Evolutionary conservation across 2,329 filamentous ascomycete species (phyloP), one percentile per base, ranked within the genome.

Genomic region (Escovopsis sp.): DNA sequence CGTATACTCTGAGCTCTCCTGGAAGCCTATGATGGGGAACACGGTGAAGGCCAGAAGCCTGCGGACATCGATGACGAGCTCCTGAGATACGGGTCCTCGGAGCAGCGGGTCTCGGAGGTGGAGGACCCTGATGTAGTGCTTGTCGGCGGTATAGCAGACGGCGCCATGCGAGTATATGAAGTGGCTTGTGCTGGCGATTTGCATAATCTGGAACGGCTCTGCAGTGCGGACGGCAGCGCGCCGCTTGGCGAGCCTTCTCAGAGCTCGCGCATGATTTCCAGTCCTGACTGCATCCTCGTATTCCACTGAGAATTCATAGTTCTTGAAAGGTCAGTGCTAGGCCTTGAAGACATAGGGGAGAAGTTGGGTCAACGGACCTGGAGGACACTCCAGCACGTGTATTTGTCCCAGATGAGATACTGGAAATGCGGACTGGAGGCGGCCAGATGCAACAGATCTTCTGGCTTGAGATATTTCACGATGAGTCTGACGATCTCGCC

Each of bases 401-500:
- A 66, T 12, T 73, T 67, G 50, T 77, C 72, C 8, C 62, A 55
- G 36, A 79, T 54, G 9, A 77, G 53, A 30, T 60, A 65, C 44
- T 63, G 60, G 30, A 84, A 64, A 18, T 66, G 62, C 6, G 58
- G 65, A 47, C 73, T 75, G 36, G 67, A 68, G 38, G 66, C 62
- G 35, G 71, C 69, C 36, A 83, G 59, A 47, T 71, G 65, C 45
- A 77, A 68, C 34, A 75, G 65, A 48, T 82, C 76, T 38, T 75
- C 67, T 26, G 79, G 59, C 15, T 70, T 64, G 33, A 85, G 64
- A 43, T 66, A 59, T 6, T 63, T 62, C 7, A 70, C 65, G 41
- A 84, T 69, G 41, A 72, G 67, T 40, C 72, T 72, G 26, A 82
- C 59, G n/a, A 84, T 64, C 58, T 85, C 81, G 53, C 73, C 77